Evolutionary conservation across 495 filamentous ascomycete genomes (phyloP).

Genomic region (Neurospora terricola): DNA sequence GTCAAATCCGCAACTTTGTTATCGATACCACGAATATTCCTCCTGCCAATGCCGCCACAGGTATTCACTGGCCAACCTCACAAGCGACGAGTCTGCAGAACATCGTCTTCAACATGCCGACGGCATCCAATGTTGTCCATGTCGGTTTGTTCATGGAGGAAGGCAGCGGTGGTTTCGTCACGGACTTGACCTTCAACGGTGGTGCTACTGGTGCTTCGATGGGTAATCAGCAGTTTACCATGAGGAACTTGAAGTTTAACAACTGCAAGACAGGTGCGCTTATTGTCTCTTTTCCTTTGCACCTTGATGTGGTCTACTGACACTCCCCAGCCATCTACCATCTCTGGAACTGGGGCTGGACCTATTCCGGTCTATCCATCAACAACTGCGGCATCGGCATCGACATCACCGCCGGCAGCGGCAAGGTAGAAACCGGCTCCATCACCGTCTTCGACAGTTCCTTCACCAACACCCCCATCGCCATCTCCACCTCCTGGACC

Average conservation of each 20-base stretch:
- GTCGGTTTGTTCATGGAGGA: conserved; percentile 69
- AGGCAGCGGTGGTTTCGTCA: conserved; percentile 59
- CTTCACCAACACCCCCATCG: conserved; percentile 59
- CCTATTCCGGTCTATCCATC: conserved; percentile 48
- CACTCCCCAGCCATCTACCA: conserved; percentile 42
- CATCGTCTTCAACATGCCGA: conserved; percentile 61
- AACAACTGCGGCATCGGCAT: conserved; percentile 54
- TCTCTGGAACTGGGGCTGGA: conserved; percentile 47
- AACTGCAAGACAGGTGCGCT: conserved; percentile 43
- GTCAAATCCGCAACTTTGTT: conserved; percentile 69
- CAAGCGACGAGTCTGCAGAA: conserved; percentile 74
- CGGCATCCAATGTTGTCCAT: conserved; percentile 47
- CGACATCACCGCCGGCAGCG: conserved; percentile 45
- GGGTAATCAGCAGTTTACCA: conserved; percentile 78
- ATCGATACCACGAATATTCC: conserved; percentile 59
- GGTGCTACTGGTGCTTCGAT: conserved; percentile 54
- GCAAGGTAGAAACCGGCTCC: conserved; percentile 56
- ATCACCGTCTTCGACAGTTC: conserved; percentile 63
- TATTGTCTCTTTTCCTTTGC: conserved; percentile 30
- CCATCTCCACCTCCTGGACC: conserved; percentile 56
- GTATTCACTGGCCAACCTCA: conserved; percentile 73
- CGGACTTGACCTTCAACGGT: conserved; percentile 56
- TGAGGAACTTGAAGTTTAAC: conserved; percentile 60
- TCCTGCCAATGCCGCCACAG: conserved; percentile 41
- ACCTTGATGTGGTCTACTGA: conserved; percentile 28